These are phyloP conservation scores for Acorus gramineus DNA, from an alignment of 106 monocot genomes.

Conservation along the genomic window DNA sequence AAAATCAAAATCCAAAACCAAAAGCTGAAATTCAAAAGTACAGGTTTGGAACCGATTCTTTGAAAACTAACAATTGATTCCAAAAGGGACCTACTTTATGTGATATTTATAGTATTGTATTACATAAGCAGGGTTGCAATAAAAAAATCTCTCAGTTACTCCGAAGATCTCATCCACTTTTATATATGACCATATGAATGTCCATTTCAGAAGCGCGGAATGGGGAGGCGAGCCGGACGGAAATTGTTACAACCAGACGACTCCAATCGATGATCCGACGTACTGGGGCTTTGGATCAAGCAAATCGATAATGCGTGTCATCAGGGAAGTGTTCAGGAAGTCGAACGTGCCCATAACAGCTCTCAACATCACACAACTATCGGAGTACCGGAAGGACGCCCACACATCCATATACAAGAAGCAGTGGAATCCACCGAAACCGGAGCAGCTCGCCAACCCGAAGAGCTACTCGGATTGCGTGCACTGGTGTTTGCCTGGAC, in stretches of 20 bases:
- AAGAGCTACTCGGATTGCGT: conserved; percentile 58
- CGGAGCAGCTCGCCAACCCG: conserved; percentile 54
- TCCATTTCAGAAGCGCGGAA: conserved; percentile 29
- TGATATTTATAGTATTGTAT: too few species aligned
- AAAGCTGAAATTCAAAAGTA: too few species aligned
- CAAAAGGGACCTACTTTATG: too few species aligned
- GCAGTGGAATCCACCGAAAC: conserved; percentile 54
- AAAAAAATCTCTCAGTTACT: too few species aligned
- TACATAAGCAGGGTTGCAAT: too few species aligned
- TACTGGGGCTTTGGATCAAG: conserved; percentile 55
- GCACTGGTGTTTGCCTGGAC: conserved; percentile 77
- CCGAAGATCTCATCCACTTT: too few species aligned
- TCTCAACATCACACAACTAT: conserved; percentile 63
- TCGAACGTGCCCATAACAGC: conserved; percentile 33
- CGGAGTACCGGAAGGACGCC: conserved; percentile 75
- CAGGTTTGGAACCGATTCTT: too few species aligned
- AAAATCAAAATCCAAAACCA: too few species aligned
- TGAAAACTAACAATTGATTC: too few species aligned
- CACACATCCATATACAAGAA: conserved; percentile 77
- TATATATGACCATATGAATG: background rate
- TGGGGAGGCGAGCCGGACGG: conserved; percentile 59
- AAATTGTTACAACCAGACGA: conserved; percentile 71
- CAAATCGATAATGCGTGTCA: conserved; percentile 58
- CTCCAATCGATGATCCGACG: conserved; percentile 30
- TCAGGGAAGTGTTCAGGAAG: conserved; percentile 30